phyloP scores from a whole-genome alignment of 495 filamentous ascomycete genomes.

The Tuber aestivum region DNA sequence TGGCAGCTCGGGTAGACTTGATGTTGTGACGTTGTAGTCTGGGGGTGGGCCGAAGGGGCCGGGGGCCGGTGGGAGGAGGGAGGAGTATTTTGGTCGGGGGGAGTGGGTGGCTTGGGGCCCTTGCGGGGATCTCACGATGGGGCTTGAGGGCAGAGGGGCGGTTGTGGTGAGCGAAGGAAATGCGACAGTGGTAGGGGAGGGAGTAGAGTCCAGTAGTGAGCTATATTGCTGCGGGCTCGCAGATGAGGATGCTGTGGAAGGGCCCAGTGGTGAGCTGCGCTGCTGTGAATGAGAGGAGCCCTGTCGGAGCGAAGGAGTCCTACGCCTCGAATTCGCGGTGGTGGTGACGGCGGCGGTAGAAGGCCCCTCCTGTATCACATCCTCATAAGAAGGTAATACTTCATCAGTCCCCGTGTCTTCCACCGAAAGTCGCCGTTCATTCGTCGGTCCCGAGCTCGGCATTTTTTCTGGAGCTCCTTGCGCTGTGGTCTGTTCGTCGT shows the following conservation, averaged over 20 bases:
- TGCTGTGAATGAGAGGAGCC: neutral
- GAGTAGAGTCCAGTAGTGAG: neutral
- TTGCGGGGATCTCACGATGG: neutral
- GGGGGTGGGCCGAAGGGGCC: constrained; percentile 11
- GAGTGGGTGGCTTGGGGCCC: neutral
- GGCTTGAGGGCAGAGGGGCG: neutral
- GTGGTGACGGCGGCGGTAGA: neutral
- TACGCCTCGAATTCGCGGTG: neutral
- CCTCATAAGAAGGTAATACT: neutral
- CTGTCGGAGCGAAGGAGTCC: neutral
- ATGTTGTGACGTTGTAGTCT: constrained; percentile 14
- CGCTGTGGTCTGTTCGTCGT: neutral
- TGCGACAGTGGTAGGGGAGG: neutral
- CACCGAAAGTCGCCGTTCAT: neutral
- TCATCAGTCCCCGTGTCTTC: neutral
- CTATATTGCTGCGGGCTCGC: neutral
- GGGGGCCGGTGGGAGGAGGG: constrained; percentile 6
- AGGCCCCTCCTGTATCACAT: neutral
- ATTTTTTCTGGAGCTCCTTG: neutral
- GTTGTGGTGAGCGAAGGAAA: neutral
- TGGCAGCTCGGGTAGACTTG: constrained; percentile 12
- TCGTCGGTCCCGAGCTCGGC: neutral
- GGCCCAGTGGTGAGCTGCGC: neutral
- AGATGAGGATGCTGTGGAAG: neutral
- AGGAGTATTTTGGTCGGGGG: constrained; percentile 14